These are phyloP conservation scores for Ajuga reptans DNA, from an alignment of 305 asterid species.

Conservation along the genomic window DNA sequence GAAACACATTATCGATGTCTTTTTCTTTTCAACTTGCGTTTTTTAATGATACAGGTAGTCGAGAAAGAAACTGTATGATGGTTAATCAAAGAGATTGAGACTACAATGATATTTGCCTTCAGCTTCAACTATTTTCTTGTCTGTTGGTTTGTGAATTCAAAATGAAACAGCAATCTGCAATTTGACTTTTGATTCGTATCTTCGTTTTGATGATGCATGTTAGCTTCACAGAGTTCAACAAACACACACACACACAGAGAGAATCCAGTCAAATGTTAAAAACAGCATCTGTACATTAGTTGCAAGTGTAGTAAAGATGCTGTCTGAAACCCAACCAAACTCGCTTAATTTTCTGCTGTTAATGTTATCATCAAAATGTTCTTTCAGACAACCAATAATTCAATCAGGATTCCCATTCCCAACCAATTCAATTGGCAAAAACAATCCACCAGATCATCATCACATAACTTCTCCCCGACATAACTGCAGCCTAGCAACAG, in stretches of 20 bases:
- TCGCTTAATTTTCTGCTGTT: no score
- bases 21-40: no score
- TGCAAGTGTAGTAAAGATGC: no score
- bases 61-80: background rate
- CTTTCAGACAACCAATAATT: background rate
- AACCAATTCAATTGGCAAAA: background rate
- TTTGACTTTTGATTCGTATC: no score
- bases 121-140: background rate
- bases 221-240: no score
- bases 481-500: constrained; percentile 38
- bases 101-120: background rate
- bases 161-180: no score
- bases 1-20: background rate
- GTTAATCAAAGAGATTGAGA: constrained; percentile 4
- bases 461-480: background rate
- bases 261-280: no score
- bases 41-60: background rate
- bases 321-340: no score
- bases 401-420: background rate
- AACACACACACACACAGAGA: no score
- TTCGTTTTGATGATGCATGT: background rate
- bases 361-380: background rate
- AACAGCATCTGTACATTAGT: no score
- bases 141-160: no score
- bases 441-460: background rate